Conservation (phyloP, 176 grass and related monocot species). For the Sorghum bicolor region DNA sequence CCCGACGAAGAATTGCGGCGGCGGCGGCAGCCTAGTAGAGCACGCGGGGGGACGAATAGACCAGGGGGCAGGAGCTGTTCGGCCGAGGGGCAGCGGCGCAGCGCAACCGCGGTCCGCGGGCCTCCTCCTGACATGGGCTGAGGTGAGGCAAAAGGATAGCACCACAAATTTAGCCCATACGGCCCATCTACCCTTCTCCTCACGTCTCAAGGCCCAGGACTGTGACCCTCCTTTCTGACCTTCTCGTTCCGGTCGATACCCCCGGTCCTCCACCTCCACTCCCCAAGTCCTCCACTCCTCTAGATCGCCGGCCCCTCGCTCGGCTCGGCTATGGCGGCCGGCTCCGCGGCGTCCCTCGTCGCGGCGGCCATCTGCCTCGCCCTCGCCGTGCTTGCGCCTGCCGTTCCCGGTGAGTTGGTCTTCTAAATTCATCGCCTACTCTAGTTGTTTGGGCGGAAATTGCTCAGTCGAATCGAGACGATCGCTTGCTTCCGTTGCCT, state of each 20-base stretch:
- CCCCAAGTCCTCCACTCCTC: neutral
- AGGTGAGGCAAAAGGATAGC: too few relatives aligned
- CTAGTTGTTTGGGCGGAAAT: neutral
- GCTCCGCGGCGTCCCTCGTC: constrained; percentile 14
- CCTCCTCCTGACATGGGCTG: neutral
- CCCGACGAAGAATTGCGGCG: neutral
- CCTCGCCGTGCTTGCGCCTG: neutral
- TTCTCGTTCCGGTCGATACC: constrained; percentile 1
- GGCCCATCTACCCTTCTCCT: neutral
- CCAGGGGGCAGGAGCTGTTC: too few relatives aligned
- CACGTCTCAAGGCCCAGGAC: neutral
- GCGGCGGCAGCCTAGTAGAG: neutral
- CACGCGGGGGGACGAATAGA: neutral
- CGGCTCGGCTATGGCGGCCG: constrained; percentile 32
- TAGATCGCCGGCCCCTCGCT: constrained; percentile 31
- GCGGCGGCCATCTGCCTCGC: neutral
- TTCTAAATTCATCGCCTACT: neutral
- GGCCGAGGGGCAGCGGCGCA: too few relatives aligned
- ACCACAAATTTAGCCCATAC: too few relatives aligned
- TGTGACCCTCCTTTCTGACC: neutral
- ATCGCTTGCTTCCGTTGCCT: neutral
- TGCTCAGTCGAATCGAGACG: neutral
- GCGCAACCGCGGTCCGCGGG: neutral
- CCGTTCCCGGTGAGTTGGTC: constrained; percentile 27
- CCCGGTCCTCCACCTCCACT: neutral